These are phyloP conservation scores for Arctium lappa DNA, from an alignment of 129 eudicot species.

Conservation along the genomic window DNA sequence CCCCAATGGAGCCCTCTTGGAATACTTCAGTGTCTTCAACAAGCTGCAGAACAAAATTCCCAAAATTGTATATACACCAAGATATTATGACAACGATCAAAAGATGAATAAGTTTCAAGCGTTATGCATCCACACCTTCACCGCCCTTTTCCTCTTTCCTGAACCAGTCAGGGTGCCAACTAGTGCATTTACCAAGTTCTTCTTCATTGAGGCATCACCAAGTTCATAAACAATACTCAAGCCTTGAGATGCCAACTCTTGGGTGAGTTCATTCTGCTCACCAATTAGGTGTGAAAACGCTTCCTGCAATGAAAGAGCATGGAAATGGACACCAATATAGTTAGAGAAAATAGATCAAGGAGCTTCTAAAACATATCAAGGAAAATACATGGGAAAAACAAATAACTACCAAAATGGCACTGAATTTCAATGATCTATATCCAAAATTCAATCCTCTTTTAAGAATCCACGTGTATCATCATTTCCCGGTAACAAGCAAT, in stretches of 20 bases:
- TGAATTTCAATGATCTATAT: background rate
- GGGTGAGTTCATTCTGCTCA: conserved; percentile 92
- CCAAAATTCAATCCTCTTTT: background rate
- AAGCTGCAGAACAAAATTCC: conserved; percentile 48
- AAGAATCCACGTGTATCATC: background rate
- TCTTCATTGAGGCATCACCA: conserved; percentile 86
- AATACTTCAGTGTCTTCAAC: conserved; percentile 94
- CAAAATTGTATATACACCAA: background rate
- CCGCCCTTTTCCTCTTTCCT: conserved; percentile 96
- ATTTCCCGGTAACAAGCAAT: conserved; percentile 4
- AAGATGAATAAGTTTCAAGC: background rate
- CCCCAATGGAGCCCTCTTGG: conserved; percentile 88
- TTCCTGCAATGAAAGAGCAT: conserved; percentile 53
- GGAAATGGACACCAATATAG: background rate
- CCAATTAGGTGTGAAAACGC: conserved; percentile 94
- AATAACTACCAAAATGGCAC: conserved; percentile 1
- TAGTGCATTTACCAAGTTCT: conserved; percentile 84
- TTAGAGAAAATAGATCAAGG: background rate
- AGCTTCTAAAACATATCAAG: conserved; percentile 10
- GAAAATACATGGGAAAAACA: background rate
- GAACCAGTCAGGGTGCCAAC: conserved; percentile 96
- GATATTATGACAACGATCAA: background rate
- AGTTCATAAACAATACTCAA: conserved; percentile 93
- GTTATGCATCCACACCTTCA: conserved; percentile 49
- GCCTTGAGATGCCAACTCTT: conserved; percentile 97